phyloP scores from a whole-genome alignment of 139 green algal species.

The Chlamydomonas sp. region DNA sequence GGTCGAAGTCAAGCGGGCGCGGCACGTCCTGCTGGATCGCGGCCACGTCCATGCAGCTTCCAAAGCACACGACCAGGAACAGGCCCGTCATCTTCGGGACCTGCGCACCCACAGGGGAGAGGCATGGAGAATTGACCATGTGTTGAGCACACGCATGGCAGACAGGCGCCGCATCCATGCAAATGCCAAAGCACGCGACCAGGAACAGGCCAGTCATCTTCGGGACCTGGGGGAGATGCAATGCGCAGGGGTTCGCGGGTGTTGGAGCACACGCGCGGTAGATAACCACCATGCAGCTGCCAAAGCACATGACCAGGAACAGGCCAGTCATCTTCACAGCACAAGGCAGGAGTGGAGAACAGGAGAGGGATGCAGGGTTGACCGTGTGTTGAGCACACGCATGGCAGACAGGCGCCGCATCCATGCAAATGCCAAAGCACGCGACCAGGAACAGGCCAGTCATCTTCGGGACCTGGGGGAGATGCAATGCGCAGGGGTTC shows the following conservation, averaged over 20 bases:
- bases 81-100: slow-evolving; percentile 58
- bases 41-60: slow-evolving; percentile 51
- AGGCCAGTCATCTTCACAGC: no score
- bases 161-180: slow-evolving; percentile 41
- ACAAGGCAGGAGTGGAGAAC: no score
- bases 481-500: slow-evolving; percentile 14
- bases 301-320: no score
- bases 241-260: slow-evolving; percentile 16
- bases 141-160: slow-evolving; percentile 35
- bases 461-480: no score
- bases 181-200: slow-evolving; percentile 71
- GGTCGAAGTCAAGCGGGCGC: slow-evolving; percentile 63
- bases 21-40: slow-evolving; percentile 43
- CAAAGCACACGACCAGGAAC: slow-evolving; percentile 74
- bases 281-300: no score
- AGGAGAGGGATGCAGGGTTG: no score
- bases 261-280: slow-evolving; percentile 34
- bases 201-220: slow-evolving; percentile 67
- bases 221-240: slow-evolving; percentile 29
- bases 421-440: slow-evolving; percentile 68
- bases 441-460: slow-evolving; percentile 68
- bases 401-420: slow-evolving; percentile 27
- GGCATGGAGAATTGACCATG: slow-evolving; percentile 15
- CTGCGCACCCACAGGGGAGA: slow-evolving; percentile 21
- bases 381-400: no score